Evolutionary conservation across 805 yeast species (phyloP), one percentile per base, ranked within the genome.

Genomic region (Myxozyma melibiosi): DNA sequence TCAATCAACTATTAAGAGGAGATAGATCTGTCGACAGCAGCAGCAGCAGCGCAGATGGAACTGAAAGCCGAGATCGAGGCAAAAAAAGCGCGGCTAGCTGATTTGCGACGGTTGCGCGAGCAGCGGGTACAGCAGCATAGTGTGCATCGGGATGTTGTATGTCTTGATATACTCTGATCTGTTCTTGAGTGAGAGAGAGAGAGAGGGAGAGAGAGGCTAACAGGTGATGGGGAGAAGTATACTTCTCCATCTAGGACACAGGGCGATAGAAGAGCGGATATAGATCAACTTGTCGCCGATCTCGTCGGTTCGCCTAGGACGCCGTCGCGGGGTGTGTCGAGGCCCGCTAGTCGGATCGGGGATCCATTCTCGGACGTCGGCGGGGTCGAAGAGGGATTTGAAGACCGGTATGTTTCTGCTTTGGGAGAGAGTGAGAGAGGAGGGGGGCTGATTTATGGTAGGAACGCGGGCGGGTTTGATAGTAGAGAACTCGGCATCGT

Each of bases 61-160:
- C 66, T 79, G 59, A 60, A 69, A 35, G 76, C 72, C 48, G 78
- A 78, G 63, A 75, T 84, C 41, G 86, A 83, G 65, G 80, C 80
- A 51, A 82, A 83, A 62, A 72, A 76, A 55, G 78, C 74, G 43
- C 74, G 77, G 51, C 68, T 84, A 33, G 80, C 80, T 31, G 81
- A 79, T 67, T 73, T 84, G n/a, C 70, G 82, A 34, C 75, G 74
- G 37, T 77, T 75, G 63, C 67, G 85, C 31, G 78, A 73, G 49
- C 72, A 67, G 54, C 49, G 63, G n/a, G 57, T 42, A 8, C 58
- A 28, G 34, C 46, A 27, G 31, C 49, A 27, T 42, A 34, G 24
- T 24, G 11, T 35, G 4, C 41, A 33, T 20, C 51, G 54, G 6
- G 59, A 55, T 40, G 46, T 31, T 9, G 55, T 50, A 44, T 6